Evolutionary conservation across 2,329 filamentous ascomycete genomes (phyloP), one percentile per base, ranked within the genome.

Genomic region (Penicillium sp.): DNA sequence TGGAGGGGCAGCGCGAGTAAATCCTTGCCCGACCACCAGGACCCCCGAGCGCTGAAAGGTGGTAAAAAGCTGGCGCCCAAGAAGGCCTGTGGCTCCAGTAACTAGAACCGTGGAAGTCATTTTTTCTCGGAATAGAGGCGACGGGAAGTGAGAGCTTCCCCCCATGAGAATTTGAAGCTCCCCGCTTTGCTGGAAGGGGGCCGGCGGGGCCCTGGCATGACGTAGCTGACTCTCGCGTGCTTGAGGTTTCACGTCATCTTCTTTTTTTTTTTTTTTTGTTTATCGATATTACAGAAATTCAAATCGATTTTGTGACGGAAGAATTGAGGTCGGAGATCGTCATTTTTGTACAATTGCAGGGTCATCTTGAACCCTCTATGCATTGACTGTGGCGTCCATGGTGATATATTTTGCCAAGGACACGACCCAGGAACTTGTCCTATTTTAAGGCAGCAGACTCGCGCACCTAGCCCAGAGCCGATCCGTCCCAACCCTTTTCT

Each of bases 1-100:
- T 6, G 87, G 84, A 46, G 90, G 89, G 65, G 88, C 86, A 28
- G 91, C 89, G 57, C 93, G 85, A 11, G 87, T 90, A 73, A 89
- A 86, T 16, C 91, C 91, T 3, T 89, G 89, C 52, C 91, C 90
- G 65, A 88, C 87, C 59, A 87, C 86, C n/a, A 81, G 79, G 86
- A 92, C 96, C 40, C 84, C 82, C 33, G 82, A 83, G 59, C 83
- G 77, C 57, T 87, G 81, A 74, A 97, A 96, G 13, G 85, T 85
- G 63, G 84, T 85, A 57, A 89, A 82, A 11, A 96, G 89, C 75
- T 95, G 87, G 46, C 92, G 86, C 52, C 93, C 93, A 1, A 97
- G 84, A 11, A 96, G 83, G 57, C 93, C 93, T 22, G 90, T 94
- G 40, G 92, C 92, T 59, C 93, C 93, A 6, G 93, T 97, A 58